Conservation (phyloP, 2,329 filamentous ascomycete genomes). For the Dactylella cylindrospora region DNA sequence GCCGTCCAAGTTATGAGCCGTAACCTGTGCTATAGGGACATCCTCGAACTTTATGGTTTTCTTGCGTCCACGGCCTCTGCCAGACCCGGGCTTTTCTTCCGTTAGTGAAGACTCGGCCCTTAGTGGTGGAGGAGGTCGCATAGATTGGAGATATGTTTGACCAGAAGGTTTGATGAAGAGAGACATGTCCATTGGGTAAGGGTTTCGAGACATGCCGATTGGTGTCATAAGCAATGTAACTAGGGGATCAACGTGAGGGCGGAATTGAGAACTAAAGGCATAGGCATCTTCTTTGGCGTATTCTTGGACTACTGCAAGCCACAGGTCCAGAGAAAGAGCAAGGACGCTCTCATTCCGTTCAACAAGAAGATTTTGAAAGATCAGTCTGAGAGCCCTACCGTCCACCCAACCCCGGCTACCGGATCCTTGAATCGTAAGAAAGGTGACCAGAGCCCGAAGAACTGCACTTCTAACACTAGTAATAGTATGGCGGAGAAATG, state of each 20-base stretch:
- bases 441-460: conserved; percentile 86
- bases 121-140: conserved; percentile 48
- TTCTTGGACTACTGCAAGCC: conserved; percentile 73
- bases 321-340: conserved; percentile 80
- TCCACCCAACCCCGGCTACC: conserved; percentile 87
- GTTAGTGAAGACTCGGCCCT: conserved; percentile 50
- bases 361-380: conserved; percentile 94
- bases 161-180: conserved; percentile 94
- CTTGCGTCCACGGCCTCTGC: conserved; percentile 66
- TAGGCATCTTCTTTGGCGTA: conserved; percentile 64
- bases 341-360: conserved; percentile 76
- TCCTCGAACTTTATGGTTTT: conserved; percentile 84
- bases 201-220: conserved; percentile 85
- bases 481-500: conserved; percentile 94
- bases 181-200: conserved; percentile 84
- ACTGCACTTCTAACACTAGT: conserved; percentile 92
- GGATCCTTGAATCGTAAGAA: conserved; percentile 79
- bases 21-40: conserved; percentile 58
- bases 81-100: conserved; percentile 54
- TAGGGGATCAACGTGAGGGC: conserved; percentile 73
- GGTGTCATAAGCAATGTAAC: conserved; percentile 84
- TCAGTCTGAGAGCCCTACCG: conserved; percentile 79
- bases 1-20: conserved; percentile 93
- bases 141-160: conserved; percentile 65
- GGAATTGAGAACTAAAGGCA: conserved; percentile 71